A percentile compares a stretch with the other conserved stretches of the same genome.
These are phyloP conservation scores for Aspergillus baeticus DNA, from an alignment of 495 filamentous ascomycete genomes.

Conservation along the genomic window DNA sequence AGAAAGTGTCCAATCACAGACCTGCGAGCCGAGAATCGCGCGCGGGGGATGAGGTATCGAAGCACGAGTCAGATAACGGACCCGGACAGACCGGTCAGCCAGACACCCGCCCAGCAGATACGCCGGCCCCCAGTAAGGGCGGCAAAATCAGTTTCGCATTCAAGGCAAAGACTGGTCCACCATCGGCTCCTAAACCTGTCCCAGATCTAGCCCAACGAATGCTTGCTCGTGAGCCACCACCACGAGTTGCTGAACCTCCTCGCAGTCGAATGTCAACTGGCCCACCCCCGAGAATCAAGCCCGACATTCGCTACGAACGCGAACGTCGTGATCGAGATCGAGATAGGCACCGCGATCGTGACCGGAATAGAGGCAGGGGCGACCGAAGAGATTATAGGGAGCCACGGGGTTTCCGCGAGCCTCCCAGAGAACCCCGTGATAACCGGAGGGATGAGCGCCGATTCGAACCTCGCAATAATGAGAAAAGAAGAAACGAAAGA, in stretches of 20 bases:
- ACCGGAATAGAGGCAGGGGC: constrained; percentile 39
- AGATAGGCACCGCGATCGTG: constrained; percentile 39
- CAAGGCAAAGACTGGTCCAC: constrained; percentile 65
- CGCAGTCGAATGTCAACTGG: constrained; percentile 38
- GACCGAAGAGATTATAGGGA: constrained; percentile 39
- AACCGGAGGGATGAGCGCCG: constrained; percentile 43
- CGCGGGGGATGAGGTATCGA: constrained; percentile 56
- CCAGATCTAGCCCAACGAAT: constrained; percentile 68
- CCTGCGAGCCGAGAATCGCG: constrained; percentile 59
- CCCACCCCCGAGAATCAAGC: constrained; percentile 42
- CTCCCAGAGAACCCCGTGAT: constrained; percentile 45
- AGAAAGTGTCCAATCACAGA: constrained; percentile 61
- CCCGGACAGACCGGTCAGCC: constrained; percentile 47
- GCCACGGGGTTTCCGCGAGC: constrained; percentile 51
- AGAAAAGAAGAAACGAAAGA: constrained; percentile 35
- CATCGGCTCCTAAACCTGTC: constrained; percentile 62
- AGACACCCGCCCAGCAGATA: constrained; percentile 39
- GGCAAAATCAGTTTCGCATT: constrained; percentile 88
- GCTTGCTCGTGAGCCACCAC: constrained; percentile 52
- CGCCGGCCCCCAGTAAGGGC: constrained; percentile 53
- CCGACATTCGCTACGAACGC: constrained; percentile 42
- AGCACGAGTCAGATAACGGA: constrained; percentile 31
- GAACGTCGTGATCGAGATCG: constrained; percentile 45
- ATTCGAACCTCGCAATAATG: constrained; percentile 38
- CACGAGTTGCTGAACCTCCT: constrained; percentile 37